These are phyloP conservation scores for Saccharomycopsis crataegensis DNA, from an alignment of 1,139 yeast genomes.

Conservation along the genomic window DNA sequence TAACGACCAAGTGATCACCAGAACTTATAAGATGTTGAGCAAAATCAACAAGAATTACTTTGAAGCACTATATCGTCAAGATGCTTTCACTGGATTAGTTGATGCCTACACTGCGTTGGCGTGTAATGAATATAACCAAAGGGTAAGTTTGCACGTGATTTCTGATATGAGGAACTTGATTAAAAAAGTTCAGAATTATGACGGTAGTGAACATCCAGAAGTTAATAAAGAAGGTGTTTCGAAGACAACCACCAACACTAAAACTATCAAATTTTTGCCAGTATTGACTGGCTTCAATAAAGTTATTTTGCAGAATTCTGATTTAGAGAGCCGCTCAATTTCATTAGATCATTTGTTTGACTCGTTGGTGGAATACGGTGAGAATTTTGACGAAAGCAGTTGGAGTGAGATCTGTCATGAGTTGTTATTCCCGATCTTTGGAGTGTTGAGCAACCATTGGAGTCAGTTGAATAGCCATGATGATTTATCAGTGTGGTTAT, in stretches of 20 bases:
- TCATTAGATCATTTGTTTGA: conserved; percentile 82
- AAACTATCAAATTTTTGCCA: conserved; percentile 41
- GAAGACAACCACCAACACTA: conserved; percentile 34
- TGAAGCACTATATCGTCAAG: conserved; percentile 61
- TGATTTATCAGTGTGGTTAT: conserved; percentile 88
- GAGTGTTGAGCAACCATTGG: conserved; percentile 70
- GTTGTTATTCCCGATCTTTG: conserved; percentile 83
- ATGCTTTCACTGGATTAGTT: conserved; percentile 69
- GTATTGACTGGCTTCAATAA: conserved; percentile 78
- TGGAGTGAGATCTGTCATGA: conserved; percentile 81
- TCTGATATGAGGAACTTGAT: conserved; percentile 67
- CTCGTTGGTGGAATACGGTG: conserved; percentile 71
- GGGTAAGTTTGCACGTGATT: conserved; percentile 69
- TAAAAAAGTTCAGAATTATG: conserved; percentile 35
- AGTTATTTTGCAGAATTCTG: conserved; percentile 89
- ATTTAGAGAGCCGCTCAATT: conserved; percentile 86
- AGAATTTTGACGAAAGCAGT: conserved; percentile 59
- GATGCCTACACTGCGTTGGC: conserved; percentile 73
- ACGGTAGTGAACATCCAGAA: background rate
- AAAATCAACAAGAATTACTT: conserved; percentile 57
- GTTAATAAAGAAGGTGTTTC: background rate
- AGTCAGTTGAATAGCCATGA: conserved; percentile 63
- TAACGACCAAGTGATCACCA: conserved; percentile 50
- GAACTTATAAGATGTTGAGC: conserved; percentile 57
- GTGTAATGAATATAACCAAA: conserved; percentile 78